Evolutionary conservation across 495 filamentous ascomycete genomes (phyloP).

Genomic region (Penicillium verhagenii): DNA sequence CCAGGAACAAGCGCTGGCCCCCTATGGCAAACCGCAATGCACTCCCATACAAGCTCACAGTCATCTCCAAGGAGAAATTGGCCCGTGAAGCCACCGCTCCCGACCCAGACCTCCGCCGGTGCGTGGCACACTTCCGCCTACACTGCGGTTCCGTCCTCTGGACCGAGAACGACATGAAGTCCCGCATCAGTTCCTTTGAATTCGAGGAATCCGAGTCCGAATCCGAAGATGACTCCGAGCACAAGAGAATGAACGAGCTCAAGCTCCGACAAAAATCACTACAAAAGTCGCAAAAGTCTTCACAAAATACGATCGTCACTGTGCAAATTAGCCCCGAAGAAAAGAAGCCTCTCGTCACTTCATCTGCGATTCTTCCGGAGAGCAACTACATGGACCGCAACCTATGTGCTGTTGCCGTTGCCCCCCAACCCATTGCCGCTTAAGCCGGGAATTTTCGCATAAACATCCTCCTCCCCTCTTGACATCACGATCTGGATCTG

Average conservation of each 20-base stretch:
- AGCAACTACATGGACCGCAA: neutral
- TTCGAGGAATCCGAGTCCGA: conserved; percentile 41
- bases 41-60: conserved; percentile 43
- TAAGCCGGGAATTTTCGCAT: neutral
- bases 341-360: conserved; percentile 2
- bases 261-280: neutral
- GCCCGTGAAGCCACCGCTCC: conserved; percentile 42
- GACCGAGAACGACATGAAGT: conserved; percentile 45
- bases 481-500: too few species aligned
- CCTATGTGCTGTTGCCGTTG: neutral
- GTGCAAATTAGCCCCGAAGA: conserved; percentile 11
- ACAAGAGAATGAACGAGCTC: neutral
- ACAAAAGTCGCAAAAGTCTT: neutral
- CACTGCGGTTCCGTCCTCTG: conserved; percentile 40
- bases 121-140: conserved; percentile 41
- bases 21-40: conserved; percentile 43
- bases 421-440: neutral
- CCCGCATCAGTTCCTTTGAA: conserved; percentile 44
- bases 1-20: conserved; percentile 43
- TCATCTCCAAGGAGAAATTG: conserved; percentile 43
- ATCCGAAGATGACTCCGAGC: conserved; percentile 13
- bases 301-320: conserved; percentile 1
- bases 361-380: neutral
- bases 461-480: neutral
- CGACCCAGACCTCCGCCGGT: conserved; percentile 44